Conservation (phyloP, 768 basidiomycete genomes). For the Leucocoprinus birnbaumii region DNA sequence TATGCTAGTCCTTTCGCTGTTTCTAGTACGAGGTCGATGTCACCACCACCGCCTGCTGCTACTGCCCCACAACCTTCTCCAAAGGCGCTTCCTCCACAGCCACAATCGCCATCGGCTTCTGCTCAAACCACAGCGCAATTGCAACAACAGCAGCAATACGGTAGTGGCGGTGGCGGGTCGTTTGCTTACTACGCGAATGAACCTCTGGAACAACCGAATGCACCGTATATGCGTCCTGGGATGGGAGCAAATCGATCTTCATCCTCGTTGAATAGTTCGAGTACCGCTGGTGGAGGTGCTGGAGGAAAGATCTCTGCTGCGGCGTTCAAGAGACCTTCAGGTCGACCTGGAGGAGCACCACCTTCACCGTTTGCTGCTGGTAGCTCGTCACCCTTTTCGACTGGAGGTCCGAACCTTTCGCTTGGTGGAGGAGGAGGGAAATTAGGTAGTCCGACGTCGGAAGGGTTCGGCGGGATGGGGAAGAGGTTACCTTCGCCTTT, state of each 20-base stretch:
- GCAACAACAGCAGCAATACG: background rate
- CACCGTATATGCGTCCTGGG: slow-evolving; percentile 12
- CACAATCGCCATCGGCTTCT: too few species aligned
- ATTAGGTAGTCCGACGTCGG: too few species aligned
- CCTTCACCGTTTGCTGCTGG: slow-evolving; percentile 6
- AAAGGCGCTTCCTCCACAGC: too few species aligned
- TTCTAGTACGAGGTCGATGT: too few species aligned
- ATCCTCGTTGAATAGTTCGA: slow-evolving; percentile 15
- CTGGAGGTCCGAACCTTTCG: background rate
- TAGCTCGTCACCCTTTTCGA: background rate
- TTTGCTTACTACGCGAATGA: background rate
- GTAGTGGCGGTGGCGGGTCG: too few species aligned
- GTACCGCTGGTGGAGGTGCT: slow-evolving; percentile 27
- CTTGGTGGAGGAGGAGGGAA: background rate
- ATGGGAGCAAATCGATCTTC: background rate
- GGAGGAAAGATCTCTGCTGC: slow-evolving; percentile 71
- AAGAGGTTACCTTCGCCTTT: slow-evolving; percentile 1
- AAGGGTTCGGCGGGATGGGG: background rate
- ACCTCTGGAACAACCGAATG: slow-evolving; percentile 2
- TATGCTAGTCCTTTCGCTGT: background rate
- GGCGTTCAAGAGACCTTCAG: slow-evolving; percentile 60
- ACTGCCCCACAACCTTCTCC: too few species aligned
- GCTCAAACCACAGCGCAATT: too few species aligned
- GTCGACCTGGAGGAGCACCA: slow-evolving; percentile 23
- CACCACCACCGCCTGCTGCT: too few species aligned